Base-by-base conservation (phyloP, 805 yeast genomes). In the Sungouiella blattae region DNA sequence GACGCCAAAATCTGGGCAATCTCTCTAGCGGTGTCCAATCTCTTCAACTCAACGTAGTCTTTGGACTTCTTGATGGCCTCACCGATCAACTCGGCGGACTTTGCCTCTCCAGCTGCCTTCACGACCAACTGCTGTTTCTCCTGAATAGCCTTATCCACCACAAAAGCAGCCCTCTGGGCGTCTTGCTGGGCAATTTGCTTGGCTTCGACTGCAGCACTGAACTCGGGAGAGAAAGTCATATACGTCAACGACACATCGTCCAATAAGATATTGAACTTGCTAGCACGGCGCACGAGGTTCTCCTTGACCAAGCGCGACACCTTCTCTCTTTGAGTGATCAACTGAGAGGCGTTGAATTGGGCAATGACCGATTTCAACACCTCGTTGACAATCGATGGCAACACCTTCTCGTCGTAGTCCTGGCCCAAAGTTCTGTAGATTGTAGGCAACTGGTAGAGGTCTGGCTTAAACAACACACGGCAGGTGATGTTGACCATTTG, bases 401-500 rank as follows among this genome's bases (percentile, higher is more conserved):
- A 73, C 13, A 93, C 96, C 53, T 96, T 81, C 68, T 93, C 98
- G 58, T 93, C 98, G 64, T 91, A 93, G 61, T 93, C 98, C 35
- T 72, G 73, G 34, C 98, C 98, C 49, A 93, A 71, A 2, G 98
- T 93, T 57, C 98, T 80, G 69, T 77, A 93, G 47, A 93, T 86
- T 9, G 71, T 73, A 17, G 98, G 96, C 48, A 93, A 72, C 34
- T 87, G 78, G 34, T 64, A 61, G 18, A 87, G 74, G 38, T 84
- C 83, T 0, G 98, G 98, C 60, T 89, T 81, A 37, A 94, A 83
- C 51, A 93, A 75, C 17, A 93, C 98, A 69, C 98, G 83, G 64
- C 98, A 93, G n/a, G 98, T 91, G 57, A 93, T 91, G 63, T 88
- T 93, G 32, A 93, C 98, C 98, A 93, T 93, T 69, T 93, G 98